Evolutionary conservation across 2,329 filamentous ascomycete species (phyloP), one percentile per base, ranked within the genome.

Genomic region (Aspergillus sp.): DNA sequence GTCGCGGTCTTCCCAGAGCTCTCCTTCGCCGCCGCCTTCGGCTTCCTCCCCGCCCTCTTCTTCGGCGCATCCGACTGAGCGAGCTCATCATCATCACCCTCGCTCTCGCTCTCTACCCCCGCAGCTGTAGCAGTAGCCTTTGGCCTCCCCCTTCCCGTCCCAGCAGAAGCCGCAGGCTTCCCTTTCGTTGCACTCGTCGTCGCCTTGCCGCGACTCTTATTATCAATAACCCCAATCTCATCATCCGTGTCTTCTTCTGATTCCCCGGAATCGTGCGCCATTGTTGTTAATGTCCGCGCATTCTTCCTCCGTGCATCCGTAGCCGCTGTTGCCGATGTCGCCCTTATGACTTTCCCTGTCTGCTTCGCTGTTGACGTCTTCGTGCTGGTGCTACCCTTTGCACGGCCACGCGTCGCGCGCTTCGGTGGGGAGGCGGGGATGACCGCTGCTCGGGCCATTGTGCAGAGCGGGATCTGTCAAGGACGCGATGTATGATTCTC

Each of bases 361-460:
- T 61, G 19, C 38, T 64, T 68, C 6, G 59, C n/a, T 5, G 64
- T 31, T 28, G 34, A 17, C 11, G 34, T 41, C 34, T 53, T 66
- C 9, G 59, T 45, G 3, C 66, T 56, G 7, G 67, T 63, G 22
- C 57, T 46, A 23, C 58, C 61, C 38, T 66, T 67, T 8, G 64
- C 62, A 41, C 65, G 62, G 28, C 64, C 63, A 52, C 69, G 69
- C 54, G 65, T 64, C 30, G 61, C 54, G 55, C 65, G 64, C 60
- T 68, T 67, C 7, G 68, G 66, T 9, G 68, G 60, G 9, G 64
- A 65, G n/a, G 59, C 55, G 17, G 69, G 69, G 22, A 71, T 71
- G 38, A 69, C 60, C 45, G 69, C 69, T 50, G 69, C 69, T 55
- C 69, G 68, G 57, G 69, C 69, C 69, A 71, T 71, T 47, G 7